Base-by-base conservation (phyloP, 768 basidiomycete species). In the Auriscalpium orientale region DNA sequence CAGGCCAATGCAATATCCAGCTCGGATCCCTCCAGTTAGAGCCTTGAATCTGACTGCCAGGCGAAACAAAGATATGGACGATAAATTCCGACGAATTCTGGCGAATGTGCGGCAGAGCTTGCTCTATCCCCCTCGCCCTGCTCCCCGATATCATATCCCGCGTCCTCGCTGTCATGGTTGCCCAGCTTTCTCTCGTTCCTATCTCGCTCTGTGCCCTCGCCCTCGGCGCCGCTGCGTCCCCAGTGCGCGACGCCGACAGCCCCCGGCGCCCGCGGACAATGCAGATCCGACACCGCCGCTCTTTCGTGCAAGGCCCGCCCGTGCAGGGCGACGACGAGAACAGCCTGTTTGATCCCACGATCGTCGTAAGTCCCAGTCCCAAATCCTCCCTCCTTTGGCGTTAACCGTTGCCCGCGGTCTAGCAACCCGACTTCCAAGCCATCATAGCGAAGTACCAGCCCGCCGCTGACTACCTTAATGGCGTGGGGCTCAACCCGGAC, bases 371-470 rank as follows among this genome's bases (percentile, higher is more conserved):
- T 58, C 28, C 38, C n/a, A 49, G 54, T 46, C 10, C 13, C 20
- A 18, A 18, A 37, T 13, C 44, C 43, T 43, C 21, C 46, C 2
- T 12, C 20, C 38, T 20, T 4, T 28, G 28, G 28, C 28, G 28
- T 28, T 28, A 28, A 5, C 7, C 2, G 7, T 28, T 5, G 28
- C 28, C 49, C 37, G 8, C 36, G 18, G 4, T 15, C 6, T 51
- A 71, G 73, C 55, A 65, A 20, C 56, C 49, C 16, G 70, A 74
- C 56, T 34, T 67, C 3, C 59, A 63, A 20, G 35, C 45, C 8
- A 48, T 73, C 18, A 38, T 64, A 16, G 40, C 46, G n/a, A 74
- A 74, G 58, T 74, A 73, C 53, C 64, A 62, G 0, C 44, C 57
- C 3, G 68, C 72, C 4, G 49, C 35, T 6, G 46, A 66, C 13